These are phyloP conservation scores for Blastobotrys chiropterorum DNA, from an alignment of 805 yeast genomes.

Conservation along the genomic window DNA sequence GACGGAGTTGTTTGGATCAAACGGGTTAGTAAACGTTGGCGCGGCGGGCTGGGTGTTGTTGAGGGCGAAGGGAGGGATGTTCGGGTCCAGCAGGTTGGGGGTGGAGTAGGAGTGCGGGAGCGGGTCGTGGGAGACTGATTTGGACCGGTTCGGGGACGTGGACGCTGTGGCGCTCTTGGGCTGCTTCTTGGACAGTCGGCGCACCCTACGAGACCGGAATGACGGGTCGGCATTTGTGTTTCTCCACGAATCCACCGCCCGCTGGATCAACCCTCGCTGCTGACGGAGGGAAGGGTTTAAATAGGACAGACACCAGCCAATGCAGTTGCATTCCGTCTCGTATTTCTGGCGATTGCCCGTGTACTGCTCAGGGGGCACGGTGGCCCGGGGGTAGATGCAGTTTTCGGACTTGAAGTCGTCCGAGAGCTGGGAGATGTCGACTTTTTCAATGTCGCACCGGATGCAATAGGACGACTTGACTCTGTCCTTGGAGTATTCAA, in stretches of 20 bases:
- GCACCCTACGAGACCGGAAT: constrained; percentile 39
- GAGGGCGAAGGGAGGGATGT: background rate
- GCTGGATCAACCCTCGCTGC: constrained; percentile 43
- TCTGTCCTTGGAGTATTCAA: constrained; percentile 30
- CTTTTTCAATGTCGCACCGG: constrained; percentile 31
- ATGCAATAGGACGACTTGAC: constrained; percentile 27
- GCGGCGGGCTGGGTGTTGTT: background rate
- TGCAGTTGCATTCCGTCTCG: constrained; percentile 42
- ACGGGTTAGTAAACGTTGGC: constrained; percentile 7
- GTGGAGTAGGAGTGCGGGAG: background rate
- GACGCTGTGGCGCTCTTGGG: background rate
- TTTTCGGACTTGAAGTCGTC: constrained; percentile 34
- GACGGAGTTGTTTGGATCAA: background rate
- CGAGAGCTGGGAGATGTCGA: constrained; percentile 23
- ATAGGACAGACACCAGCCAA: constrained; percentile 44
- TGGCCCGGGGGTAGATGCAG: constrained; percentile 46
- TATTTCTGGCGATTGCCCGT: constrained; percentile 41
- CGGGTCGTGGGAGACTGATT: constrained; percentile 4
- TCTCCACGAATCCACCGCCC: constrained; percentile 50
- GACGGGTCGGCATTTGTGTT: constrained; percentile 39
- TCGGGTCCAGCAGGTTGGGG: constrained; percentile 1
- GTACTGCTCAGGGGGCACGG: constrained; percentile 37
- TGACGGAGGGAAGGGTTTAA: constrained; percentile 38
- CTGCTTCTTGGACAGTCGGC: constrained; percentile 14
- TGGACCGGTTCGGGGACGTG: constrained; percentile 1